Evolutionary conservation across 225 moss, liverwort and hornwort species (phyloP).

Genomic region (Takakia lepidozioides): DNA sequence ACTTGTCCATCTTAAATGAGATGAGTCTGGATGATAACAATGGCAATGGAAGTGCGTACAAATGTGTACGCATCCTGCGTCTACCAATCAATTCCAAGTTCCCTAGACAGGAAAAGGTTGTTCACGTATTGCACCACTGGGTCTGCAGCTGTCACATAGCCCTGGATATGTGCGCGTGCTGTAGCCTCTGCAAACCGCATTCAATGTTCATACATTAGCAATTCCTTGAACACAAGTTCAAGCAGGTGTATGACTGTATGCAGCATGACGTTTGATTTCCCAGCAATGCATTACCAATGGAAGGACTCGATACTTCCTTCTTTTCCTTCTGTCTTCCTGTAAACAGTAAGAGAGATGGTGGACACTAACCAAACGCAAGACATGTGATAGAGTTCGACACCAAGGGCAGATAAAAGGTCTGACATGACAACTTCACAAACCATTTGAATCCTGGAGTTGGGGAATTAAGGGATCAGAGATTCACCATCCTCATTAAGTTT

Average conservation of each 20-base stretch:
- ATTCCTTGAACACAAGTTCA: neutral
- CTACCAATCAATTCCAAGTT: conserved; percentile 79
- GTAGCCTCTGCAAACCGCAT: conserved; percentile 46
- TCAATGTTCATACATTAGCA: neutral
- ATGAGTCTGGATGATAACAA: too few species aligned
- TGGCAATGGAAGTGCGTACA: too few species aligned
- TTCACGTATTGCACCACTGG: conserved; percentile 60
- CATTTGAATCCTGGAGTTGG: neutral
- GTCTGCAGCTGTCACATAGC: conserved; percentile 49
- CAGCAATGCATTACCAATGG: too few species aligned
- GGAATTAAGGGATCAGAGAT: neutral
- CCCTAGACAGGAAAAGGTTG: conserved; percentile 47
- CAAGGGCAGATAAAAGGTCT: neutral
- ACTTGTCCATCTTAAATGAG: too few species aligned
- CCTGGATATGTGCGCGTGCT: conserved; percentile 47
- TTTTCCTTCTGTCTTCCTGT: neutral
- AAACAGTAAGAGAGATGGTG: neutral
- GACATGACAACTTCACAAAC: neutral
- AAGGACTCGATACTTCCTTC: too few species aligned
- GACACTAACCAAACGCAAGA: neutral
- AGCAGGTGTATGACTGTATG: too few species aligned
- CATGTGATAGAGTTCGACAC: neutral
- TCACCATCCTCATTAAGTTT: conserved; percentile 90
- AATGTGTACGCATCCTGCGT: too few species aligned
- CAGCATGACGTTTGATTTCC: too few species aligned